Evolutionary conservation across 345 rosid genomes (phyloP), one percentile per base, ranked within the genome.

Genomic region (Laguncularia racemosa): DNA sequence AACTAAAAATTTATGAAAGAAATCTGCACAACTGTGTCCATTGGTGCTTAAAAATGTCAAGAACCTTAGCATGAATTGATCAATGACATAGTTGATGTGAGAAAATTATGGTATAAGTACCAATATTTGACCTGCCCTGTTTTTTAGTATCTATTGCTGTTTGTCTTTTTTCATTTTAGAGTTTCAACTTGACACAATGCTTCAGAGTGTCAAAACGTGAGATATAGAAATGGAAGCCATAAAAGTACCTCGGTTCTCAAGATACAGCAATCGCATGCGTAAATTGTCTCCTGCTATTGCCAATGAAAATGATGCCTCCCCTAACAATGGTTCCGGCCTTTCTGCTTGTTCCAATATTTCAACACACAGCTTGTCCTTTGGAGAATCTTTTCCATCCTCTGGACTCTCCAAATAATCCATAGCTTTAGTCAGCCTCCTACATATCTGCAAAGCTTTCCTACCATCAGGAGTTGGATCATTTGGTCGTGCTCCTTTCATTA

Each of bases 261-360:
- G 86, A 76, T 91, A 82, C 68, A 88, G 59, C 40, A 88, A 64
- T 62, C 73, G 81, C 84, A 77, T 82, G 56, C 80, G 74, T 23
- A 88, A 65, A 75, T 84, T 95, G 48, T 88, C 95, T 26, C 89
- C 88, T 43, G 89, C 89, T 61, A 73, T 63, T 46, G 95, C 88
- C 56, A 85, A 79, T 66, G 91, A 82, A 55, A 66, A 72, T 53
- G 82, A 66, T 51, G 78, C 86, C 65, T 84, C 91, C 59, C 82
- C 84, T 19, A 81, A 80, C 50, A 76, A 72, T 3, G 75, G 76
- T 65, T 71, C 88, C 63, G 86, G 71, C 53, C 79, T 79, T 20
- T 80, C 84, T 1, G 86, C 96, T 55, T 82, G 86, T 66, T 85
- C 95, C 60, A 91, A 56, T 62, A 88, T 84, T 73, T 91, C 97